phyloP scores from a whole-genome alignment of 2,329 filamentous ascomycete species.

The Didymella pomorum region DNA sequence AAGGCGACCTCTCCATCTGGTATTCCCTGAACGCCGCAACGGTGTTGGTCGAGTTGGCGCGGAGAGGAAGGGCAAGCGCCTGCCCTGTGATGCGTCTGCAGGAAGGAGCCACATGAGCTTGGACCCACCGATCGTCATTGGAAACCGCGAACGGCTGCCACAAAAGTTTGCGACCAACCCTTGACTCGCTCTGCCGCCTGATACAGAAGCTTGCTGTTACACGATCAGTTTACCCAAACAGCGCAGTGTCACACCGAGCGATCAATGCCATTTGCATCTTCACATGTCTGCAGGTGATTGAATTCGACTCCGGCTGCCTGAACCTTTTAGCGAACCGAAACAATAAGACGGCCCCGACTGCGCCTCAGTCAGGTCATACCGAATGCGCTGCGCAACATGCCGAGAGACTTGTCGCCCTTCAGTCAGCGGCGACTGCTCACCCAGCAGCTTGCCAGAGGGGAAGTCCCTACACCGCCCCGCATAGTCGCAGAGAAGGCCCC shows the following conservation, averaged over 20 bases:
- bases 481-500: conserved; percentile 23
- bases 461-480: conserved; percentile 26
- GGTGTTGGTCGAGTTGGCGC: conserved; percentile 16
- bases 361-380: conserved; percentile 1
- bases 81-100: conserved; percentile 10
- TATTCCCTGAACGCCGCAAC: conserved; percentile 2
- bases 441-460: conserved; percentile 33
- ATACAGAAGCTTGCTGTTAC: conserved; percentile 11
- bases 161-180: conserved; percentile 11
- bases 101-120: neutral
- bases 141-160: conserved; percentile 20
- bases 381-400: conserved; percentile 24
- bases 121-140: conserved; percentile 9
- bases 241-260: conserved; percentile 7
- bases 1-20: conserved; percentile 6
- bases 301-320: neutral
- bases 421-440: conserved; percentile 44
- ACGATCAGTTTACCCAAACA: neutral
- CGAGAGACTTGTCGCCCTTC: conserved; percentile 44
- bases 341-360: conserved; percentile 4
- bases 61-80: conserved; percentile 13
- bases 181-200: conserved; percentile 9
- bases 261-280: neutral
- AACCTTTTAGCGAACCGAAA: conserved; percentile 11
- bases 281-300: conserved; percentile 4